Conservation (phyloP, 352 stramenopile species). For the Pythium sp. region DNA sequence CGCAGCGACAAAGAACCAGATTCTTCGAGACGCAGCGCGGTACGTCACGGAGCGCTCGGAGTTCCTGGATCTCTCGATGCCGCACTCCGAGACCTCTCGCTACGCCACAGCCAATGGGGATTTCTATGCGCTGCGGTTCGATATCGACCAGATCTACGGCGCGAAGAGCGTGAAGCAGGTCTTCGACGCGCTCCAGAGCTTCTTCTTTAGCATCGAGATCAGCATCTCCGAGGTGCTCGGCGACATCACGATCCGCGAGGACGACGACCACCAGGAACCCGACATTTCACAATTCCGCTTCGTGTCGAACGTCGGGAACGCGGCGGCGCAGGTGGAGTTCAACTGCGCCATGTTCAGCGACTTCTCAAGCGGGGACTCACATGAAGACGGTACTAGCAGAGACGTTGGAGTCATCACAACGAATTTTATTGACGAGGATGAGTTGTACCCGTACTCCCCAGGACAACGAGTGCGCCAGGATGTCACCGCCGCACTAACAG, state of each 20-base stretch:
- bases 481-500: conserved; percentile 17
- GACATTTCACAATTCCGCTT: conserved; percentile 39
- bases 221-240: conserved; percentile 50
- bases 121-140: conserved; percentile 43
- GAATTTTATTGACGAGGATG: conserved; percentile 46
- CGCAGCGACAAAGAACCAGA: not conserved
- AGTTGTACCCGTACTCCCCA: conserved; percentile 35
- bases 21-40: not conserved
- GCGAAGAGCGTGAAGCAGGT: conserved; percentile 36
- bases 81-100: conserved; percentile 13
- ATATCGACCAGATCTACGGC: conserved; percentile 44
- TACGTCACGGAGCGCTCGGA: not conserved
- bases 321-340: conserved; percentile 29
- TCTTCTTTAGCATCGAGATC: conserved; percentile 61
- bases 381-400: no score
- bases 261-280: conserved; percentile 39
- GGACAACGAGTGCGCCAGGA: conserved; percentile 27
- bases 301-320: conserved; percentile 20
- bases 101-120: conserved; percentile 42
- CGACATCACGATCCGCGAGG: conserved; percentile 51
- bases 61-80: not conserved
- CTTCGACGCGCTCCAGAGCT: conserved; percentile 52
- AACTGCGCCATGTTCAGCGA: conserved; percentile 48
- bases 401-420: conserved; percentile 30
- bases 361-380: conserved; percentile 15